Percentiles rank a stretch among this genome's conserved stretches.
These are phyloP conservation scores for Hypoxylon lienhwacheense DNA, from an alignment of 495 filamentous ascomycete species.

Conservation along the genomic window DNA sequence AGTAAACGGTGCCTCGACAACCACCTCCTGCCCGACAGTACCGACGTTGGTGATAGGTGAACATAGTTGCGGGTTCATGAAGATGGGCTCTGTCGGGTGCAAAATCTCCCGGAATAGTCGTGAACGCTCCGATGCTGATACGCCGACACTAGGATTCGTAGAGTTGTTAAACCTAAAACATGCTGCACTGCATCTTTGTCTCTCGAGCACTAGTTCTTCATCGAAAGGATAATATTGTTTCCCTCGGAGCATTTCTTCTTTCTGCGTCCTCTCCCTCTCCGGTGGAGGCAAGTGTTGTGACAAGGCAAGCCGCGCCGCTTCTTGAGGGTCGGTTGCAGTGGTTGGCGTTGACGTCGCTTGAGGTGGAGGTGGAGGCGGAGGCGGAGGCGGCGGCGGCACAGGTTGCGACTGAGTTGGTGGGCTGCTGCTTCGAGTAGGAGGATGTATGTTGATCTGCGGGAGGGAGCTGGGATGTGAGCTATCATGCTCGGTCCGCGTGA, in stretches of 20 bases:
- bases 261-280: slow-evolving; percentile 64
- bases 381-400: slow-evolving; percentile 35
- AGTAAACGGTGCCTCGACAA: slow-evolving; percentile 85
- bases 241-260: slow-evolving; percentile 92
- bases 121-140: slow-evolving; percentile 76
- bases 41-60: slow-evolving; percentile 57
- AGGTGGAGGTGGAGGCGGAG: slow-evolving; percentile 36
- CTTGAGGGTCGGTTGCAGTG: slow-evolving; percentile 51
- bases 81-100: slow-evolving; percentile 53
- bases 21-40: slow-evolving; percentile 72
- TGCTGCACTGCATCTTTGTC: slow-evolving; percentile 81
- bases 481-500: slow-evolving; percentile 52
- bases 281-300: slow-evolving; percentile 54
- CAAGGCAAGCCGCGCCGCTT: slow-evolving; percentile 62
- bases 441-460: slow-evolving; percentile 50
- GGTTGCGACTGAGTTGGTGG: slow-evolving; percentile 40
- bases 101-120: slow-evolving; percentile 77
- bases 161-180: slow-evolving; percentile 89
- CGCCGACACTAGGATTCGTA: slow-evolving; percentile 73
- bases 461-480: slow-evolving; percentile 39
- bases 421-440: slow-evolving; percentile 52
- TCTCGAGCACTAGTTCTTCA: slow-evolving; percentile 77
- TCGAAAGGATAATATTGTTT: slow-evolving; percentile 77
- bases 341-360: slow-evolving; percentile 36
- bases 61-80: slow-evolving; percentile 49